A percentile compares a stretch with the other conserved stretches of the same genome.
Conservation (phyloP, 2,329 filamentous ascomycete genomes). For the Botryotinia convoluta region DNA sequence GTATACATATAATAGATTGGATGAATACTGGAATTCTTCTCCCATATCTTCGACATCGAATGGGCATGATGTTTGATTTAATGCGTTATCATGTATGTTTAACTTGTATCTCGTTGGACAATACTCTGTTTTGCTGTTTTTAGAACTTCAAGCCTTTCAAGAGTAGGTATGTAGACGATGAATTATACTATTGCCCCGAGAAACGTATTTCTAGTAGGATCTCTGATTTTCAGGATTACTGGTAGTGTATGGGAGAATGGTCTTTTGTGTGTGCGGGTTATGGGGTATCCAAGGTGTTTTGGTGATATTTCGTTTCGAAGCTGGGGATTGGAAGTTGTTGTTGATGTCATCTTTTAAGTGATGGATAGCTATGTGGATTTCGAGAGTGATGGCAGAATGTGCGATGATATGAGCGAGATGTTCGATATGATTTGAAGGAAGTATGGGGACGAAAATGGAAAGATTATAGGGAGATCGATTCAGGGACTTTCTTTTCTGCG, state of each 20-base stretch:
- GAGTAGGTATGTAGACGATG: background rate
- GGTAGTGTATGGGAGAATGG: background rate
- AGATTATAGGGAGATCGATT: background rate
- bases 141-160: fast-evolving
- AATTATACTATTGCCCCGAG: background rate
- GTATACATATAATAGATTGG: background rate
- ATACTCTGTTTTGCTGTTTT: background rate
- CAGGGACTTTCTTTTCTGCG: background rate
- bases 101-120: background rate
- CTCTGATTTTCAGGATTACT: background rate
- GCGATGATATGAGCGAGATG: fast-evolving
- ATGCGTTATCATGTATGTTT: background rate
- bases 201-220: background rate
- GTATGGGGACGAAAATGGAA: background rate
- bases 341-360: background rate
- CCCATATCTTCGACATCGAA: background rate
- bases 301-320: background rate
- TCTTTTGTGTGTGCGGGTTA: background rate
- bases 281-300: background rate
- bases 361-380: background rate
- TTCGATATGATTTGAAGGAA: background rate
- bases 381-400: background rate
- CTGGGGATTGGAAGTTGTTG: background rate
- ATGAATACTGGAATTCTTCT: background rate
- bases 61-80: background rate